Base-by-base conservation (phyloP, 345 rosid genomes). In the Salix purpurea region DNA sequence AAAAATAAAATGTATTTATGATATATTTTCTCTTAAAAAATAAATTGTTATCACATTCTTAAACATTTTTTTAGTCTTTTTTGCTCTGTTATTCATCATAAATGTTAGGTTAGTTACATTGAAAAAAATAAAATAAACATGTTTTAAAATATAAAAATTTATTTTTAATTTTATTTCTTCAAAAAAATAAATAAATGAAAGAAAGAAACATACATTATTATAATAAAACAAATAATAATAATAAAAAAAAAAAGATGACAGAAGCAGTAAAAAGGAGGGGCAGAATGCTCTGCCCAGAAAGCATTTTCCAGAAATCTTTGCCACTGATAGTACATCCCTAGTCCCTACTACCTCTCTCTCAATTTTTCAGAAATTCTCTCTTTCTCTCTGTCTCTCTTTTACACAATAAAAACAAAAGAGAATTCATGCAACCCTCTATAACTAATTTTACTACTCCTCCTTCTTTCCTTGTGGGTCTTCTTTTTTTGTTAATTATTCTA, bases 281-380 rank as follows among this genome's bases (percentile, higher is more conserved):
- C 76, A 82, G 79, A 74, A 74, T 70, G 67, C 73, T 66, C 76
- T 83, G 88, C 72, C 81, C 81, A 78, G 69, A 82, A 78, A 85
- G 87, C 83, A 80, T 78, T 83, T 80, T 82, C 72, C 85, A 87
- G 88, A 88, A 86, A 79, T 84, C 84, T 81, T 85, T 85, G 88
- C 85, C 78, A 61, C 75, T 70, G 18, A 48, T 58, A 42, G 54
- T 73, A 52, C 52, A 21, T 8, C 30, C 54, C 18, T 2, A 19
- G 32, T 58, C 3, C 32, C 21, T 60, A 75, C 78, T 42, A 62
- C 78, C 83, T 58, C 85, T 68, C 58, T 52, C 65, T 50, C 44
- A 40, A 9, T 76, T 83, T 78, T 82, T 67, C 85, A 87, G 88
- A 88, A 86, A 79, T 84, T 58, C 2, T 70, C 85, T 68, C 79